Evolutionary conservation across 306 rosid genomes (phyloP).

Genomic region (Rubus idaeus): DNA sequence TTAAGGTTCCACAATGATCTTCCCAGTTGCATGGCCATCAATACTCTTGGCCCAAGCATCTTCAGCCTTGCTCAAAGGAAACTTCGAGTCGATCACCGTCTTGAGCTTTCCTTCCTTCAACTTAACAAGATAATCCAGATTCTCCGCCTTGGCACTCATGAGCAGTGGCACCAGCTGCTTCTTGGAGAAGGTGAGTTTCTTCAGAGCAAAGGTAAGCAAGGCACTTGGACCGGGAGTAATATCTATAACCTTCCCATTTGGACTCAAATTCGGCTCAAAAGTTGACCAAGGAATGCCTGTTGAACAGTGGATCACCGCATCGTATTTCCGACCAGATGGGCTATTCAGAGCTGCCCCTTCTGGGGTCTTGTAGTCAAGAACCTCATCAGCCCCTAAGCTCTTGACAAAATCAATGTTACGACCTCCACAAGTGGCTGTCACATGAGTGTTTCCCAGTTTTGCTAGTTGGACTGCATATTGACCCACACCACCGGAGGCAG

Average conservation of each 20-base stretch:
- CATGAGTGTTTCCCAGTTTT: conserved; percentile 76
- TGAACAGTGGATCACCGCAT: conserved; percentile 64
- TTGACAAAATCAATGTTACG: conserved; percentile 65
- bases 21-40: conserved; percentile 89
- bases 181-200: conserved; percentile 63
- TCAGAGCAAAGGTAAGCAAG: conserved; percentile 40
- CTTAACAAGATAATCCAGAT: conserved; percentile 55
- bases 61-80: conserved; percentile 55
- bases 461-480: conserved; percentile 81
- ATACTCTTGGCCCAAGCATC: conserved; percentile 72
- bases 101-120: conserved; percentile 72
- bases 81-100: conserved; percentile 62
- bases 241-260: conserved; percentile 64
- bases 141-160: conserved; percentile 37
- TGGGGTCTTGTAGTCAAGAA: conserved; percentile 72
- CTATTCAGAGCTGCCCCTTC: conserved; percentile 69
- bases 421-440: conserved; percentile 82
- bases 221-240: conserved; percentile 43
- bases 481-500: conserved; percentile 91
- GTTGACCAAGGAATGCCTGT: conserved; percentile 59
- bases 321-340: conserved; percentile 69
- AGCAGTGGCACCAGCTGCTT: conserved; percentile 67
- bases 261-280: conserved; percentile 65
- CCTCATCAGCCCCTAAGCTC: conserved; percentile 79
- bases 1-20: conserved; percentile 55